Conservation (phyloP, 1,284 basidiomycete genomes). For the Xerocomus minutiporus region DNA sequence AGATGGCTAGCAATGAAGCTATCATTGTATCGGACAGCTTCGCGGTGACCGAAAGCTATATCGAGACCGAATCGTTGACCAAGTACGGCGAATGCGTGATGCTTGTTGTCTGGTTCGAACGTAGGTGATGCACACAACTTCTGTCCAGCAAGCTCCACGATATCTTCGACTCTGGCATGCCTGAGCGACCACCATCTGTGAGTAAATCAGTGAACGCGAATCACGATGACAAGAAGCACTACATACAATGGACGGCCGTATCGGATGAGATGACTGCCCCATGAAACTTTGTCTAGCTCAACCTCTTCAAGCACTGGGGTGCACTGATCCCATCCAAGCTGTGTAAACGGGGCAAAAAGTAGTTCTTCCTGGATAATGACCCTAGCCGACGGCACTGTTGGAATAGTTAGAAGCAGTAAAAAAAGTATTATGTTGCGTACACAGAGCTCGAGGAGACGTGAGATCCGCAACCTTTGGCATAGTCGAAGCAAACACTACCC, state of each 20-base stretch:
- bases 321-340: not conserved
- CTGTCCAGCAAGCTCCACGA: not conserved
- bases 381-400: not conserved
- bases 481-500: not conserved
- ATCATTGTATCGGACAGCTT: not conserved
- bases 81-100: not conserved
- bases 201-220: not conserved
- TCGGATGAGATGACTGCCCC: not conserved
- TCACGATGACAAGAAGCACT: not conserved
- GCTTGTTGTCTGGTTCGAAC: not conserved
- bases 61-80: not conserved
- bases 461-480: not conserved
- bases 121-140: not conserved
- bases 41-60: not conserved
- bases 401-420: not conserved
- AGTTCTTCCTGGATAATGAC: not conserved
- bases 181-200: not conserved
- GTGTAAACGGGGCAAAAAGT: not conserved
- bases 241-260: not conserved
- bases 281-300: not conserved
- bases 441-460: no score
- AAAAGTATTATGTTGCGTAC: no score
- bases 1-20: not conserved
- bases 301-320: not conserved
- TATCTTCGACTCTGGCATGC: not conserved